Conservation (phyloP, 176 grass and related monocot genomes). For the Paspalum vaginatum region DNA sequence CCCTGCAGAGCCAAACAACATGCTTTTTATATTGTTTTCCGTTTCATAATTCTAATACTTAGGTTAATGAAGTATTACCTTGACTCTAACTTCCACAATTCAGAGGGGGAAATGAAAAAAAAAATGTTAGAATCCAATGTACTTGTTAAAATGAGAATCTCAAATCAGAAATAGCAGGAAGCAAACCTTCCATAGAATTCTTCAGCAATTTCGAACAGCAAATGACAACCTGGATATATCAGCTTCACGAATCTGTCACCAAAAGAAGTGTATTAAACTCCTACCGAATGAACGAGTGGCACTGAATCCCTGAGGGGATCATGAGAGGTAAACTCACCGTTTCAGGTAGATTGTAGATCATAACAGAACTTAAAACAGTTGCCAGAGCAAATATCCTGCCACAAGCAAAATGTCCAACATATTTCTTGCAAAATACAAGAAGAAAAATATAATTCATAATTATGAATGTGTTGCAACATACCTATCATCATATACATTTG, state of each 20-base stretch:
- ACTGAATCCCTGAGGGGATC: not conserved
- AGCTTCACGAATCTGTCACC: conserved; percentile 81
- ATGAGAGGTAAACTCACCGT: conserved; percentile 56
- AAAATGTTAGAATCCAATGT: conserved; percentile 52
- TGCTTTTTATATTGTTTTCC: not conserved
- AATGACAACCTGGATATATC: conserved; percentile 95
- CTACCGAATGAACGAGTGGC: conserved; percentile 12
- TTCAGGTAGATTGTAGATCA: conserved; percentile 97
- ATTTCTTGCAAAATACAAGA: not conserved
- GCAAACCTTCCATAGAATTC: conserved; percentile 94
- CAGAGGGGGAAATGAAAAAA: conserved; percentile 21
- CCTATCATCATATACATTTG: conserved; percentile 99
- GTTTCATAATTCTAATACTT: conserved; percentile 11
- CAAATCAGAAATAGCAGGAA: conserved; percentile 18
- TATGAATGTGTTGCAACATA: conserved; percentile 26
- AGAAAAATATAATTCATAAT: conserved; percentile 18
- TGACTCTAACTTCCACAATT: conserved; percentile 70
- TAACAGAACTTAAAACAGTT: conserved; percentile 87
- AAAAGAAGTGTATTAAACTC: conserved; percentile 29
- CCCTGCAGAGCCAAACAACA: conserved; percentile 54
- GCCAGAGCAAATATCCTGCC: conserved; percentile 92
- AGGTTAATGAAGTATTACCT: conserved; percentile 60
- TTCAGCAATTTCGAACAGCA: conserved; percentile 94
- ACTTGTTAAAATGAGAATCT: conserved; percentile 19
- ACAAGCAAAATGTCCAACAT: not conserved